Evolutionary conservation across 1,284 basidiomycete genomes (phyloP).

Genomic region (Ceratobasidium sp.): DNA sequence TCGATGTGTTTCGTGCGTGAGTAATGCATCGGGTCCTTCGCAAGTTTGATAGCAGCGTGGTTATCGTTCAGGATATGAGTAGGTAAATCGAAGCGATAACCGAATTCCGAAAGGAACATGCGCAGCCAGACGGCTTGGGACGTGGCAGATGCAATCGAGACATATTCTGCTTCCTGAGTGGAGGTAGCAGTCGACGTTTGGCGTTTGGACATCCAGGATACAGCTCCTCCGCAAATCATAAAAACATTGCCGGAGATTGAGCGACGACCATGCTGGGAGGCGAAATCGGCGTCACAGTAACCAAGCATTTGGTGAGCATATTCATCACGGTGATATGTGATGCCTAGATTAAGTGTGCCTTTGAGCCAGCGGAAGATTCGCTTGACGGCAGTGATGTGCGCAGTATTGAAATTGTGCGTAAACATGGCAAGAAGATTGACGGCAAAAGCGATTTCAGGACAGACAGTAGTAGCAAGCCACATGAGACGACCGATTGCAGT

Average conservation of each 20-base stretch:
- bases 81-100: constrained; percentile 41
- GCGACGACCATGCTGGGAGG: constrained; percentile 49
- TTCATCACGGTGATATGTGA: constrained; percentile 1
- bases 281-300: background rate
- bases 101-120: constrained; percentile 52
- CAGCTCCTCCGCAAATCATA: constrained; percentile 52
- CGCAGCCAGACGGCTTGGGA: constrained; percentile 53
- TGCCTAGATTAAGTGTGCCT: constrained; percentile 50
- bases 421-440: constrained; percentile 58
- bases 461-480: constrained; percentile 58
- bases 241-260: constrained; percentile 61
- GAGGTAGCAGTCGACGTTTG: constrained; percentile 58
- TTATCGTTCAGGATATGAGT: constrained; percentile 53
- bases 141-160: constrained; percentile 53
- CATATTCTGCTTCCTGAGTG: constrained; percentile 59
- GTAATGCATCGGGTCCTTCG: constrained; percentile 50
- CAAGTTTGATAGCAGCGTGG: constrained; percentile 51
- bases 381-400: constrained; percentile 57
- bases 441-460: constrained; percentile 60
- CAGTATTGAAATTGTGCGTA: constrained; percentile 55
- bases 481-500: constrained; percentile 59
- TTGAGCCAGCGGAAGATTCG: constrained; percentile 57
- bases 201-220: constrained; percentile 60
- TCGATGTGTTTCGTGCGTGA: constrained; percentile 55
- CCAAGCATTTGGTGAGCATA: background rate